Evolutionary conservation across 2,329 filamentous ascomycete genomes (phyloP), one percentile per base, ranked within the genome.

Genomic region (Epicoccum nigrum): DNA sequence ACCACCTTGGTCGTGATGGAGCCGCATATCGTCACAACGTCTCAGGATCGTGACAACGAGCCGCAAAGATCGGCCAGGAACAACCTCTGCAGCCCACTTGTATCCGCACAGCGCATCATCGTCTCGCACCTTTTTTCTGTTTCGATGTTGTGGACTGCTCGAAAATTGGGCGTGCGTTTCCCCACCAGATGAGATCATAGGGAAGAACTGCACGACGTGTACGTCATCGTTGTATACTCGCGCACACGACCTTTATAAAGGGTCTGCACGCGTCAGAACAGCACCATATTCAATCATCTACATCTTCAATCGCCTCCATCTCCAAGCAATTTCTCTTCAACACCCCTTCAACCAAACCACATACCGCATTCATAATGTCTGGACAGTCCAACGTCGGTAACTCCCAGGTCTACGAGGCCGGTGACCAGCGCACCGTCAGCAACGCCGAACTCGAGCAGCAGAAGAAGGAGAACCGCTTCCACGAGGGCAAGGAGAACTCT

Each of bases 401-500:
- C 71, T 65, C 75, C 57, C 71, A 75, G 54, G 76, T 90, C 70
- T 92, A 94, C 76, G 88, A 92, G 76, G 86, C 81, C 50, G 87
- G 86, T 51, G 89, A 94, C 75, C 89, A 94, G 74, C 82, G 83
- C 64, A 90, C 85, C 71, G 70, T 75, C 55, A 81, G 83, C 55
- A 69, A 82, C 52, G 79, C 82, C 2, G 76, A 81, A 55, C 75
- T 80, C 33, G 74, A 80, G 19, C 77, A 80, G 16, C 77, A 83
- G 43, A 76, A 80, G 46, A 75, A 80, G 21, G 78, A 80, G 17
- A 77, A 83, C 47, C 81, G 85, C 54, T 94, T 84, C 77, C 77
- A 92, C 55, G 87, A 93, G 77, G 90, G 90, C 63, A 79, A 87
- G 71, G 72, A 81, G 51, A 79, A 89, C 71, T 87, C 86, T 44